Evolutionary conservation across 495 filamentous ascomycete species (phyloP).

Genomic region (Podospora anserina): DNA sequence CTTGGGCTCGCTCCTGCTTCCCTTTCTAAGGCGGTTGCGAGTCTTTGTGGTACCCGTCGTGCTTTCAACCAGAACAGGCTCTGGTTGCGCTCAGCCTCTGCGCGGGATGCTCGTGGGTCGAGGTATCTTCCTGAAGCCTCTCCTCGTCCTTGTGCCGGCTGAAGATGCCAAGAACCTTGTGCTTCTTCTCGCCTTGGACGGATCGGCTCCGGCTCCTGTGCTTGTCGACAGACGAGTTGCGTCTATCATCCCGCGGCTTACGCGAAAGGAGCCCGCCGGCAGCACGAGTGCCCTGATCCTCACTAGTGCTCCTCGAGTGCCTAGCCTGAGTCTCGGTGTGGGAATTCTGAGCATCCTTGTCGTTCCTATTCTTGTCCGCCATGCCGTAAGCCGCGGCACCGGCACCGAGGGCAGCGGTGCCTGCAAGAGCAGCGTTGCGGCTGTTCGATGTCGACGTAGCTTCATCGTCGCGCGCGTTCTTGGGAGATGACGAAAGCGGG

Average conservation of each 20-base stretch:
- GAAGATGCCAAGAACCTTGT: constrained; percentile 32
- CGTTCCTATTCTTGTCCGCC: constrained; percentile 20
- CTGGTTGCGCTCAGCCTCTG: constrained; percentile 11
- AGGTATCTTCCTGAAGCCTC: constrained; percentile 15
- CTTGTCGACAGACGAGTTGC: constrained; percentile 10
- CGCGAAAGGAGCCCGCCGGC: neutral
- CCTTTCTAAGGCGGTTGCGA: constrained; percentile 13
- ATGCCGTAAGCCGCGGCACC: constrained; percentile 21
- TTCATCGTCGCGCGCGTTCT: neutral
- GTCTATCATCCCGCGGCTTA: constrained; percentile 5
- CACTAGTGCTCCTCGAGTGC: constrained; percentile 2
- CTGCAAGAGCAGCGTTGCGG: constrained; percentile 15
- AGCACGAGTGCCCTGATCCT: constrained; percentile 1
- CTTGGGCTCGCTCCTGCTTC: constrained; percentile 6
- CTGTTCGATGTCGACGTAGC: neutral
- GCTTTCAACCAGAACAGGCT: neutral
- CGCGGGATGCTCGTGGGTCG: constrained; percentile 14
- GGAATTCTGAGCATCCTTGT: constrained; percentile 16
- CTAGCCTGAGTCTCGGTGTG: constrained; percentile 10
- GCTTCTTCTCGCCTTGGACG: constrained; percentile 25
- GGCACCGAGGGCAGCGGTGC: constrained; percentile 18
- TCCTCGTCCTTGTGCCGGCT: constrained; percentile 31
- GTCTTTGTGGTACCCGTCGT: neutral
- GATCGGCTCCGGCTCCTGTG: constrained; percentile 9
- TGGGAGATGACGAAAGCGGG: neutral